phyloP scores from a whole-genome alignment of 768 basidiomycete genomes.

The Lactarius quietus region DNA sequence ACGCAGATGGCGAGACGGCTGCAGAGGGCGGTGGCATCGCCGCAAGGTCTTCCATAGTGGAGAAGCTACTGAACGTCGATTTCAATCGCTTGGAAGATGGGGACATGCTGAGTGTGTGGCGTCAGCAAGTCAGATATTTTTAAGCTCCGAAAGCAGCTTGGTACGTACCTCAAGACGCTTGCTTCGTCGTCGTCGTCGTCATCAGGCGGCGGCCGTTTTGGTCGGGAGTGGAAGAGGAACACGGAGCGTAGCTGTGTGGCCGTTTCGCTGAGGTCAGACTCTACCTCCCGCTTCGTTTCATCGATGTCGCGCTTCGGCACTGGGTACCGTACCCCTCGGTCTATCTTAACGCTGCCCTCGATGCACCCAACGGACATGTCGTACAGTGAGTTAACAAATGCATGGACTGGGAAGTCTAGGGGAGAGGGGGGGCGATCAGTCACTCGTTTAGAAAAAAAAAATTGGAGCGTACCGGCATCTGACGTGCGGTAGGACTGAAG shows the following conservation, averaged over 20 bases:
- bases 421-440: not conserved
- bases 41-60: conserved; percentile 7
- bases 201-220: conserved; percentile 24
- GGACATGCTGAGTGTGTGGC: conserved; percentile 15
- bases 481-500: conserved; percentile 18
- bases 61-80: conserved; percentile 19
- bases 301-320: conserved; percentile 22
- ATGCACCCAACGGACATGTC: conserved; percentile 20
- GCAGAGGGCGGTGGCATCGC: conserved; percentile 19
- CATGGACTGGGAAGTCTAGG: conserved; percentile 24
- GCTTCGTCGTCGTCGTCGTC: conserved; percentile 23
- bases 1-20: conserved; percentile 19
- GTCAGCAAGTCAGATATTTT: not conserved
- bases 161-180: conserved; percentile 21
- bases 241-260: conserved; percentile 18
- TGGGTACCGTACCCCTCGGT: conserved; percentile 20
- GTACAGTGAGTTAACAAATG: conserved; percentile 19
- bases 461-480: conserved; percentile 11
- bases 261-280: conserved; percentile 13
- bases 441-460: not conserved
- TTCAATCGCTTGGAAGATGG: conserved; percentile 25
- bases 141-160: not conserved
- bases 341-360: conserved; percentile 17
- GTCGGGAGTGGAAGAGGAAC: conserved; percentile 23
- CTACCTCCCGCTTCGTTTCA: conserved; percentile 17